Conservation (phyloP, 208 protist species). For the Wallacemonas sp. region DNA sequence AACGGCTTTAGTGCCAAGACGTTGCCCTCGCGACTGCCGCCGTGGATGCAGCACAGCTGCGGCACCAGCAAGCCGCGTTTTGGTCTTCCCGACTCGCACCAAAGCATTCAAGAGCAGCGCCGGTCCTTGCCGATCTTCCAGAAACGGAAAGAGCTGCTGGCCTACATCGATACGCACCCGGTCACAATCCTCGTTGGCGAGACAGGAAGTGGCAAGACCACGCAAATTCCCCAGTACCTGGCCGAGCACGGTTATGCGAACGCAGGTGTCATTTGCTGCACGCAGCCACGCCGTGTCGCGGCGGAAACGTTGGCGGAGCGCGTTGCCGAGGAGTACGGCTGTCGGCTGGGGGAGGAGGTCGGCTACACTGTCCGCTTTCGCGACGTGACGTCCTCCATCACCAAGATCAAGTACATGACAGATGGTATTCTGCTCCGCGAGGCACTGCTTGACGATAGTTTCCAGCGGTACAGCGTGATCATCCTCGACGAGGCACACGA, state of each 20-base stretch:
- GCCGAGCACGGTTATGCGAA: slow-evolving; percentile 88
- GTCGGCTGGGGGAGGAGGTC: slow-evolving; percentile 97
- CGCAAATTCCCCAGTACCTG: slow-evolving; percentile 95
- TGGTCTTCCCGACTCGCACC: slow-evolving; percentile 48
- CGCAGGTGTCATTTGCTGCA: slow-evolving; percentile 90
- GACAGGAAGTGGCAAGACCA: slow-evolving; percentile 98
- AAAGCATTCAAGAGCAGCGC: slow-evolving; percentile 81
- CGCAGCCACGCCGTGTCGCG: slow-evolving; percentile 99
- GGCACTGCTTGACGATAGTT: slow-evolving; percentile 94
- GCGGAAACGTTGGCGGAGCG: slow-evolving; percentile 98
- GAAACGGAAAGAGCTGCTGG: slow-evolving; percentile 90
- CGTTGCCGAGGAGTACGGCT: slow-evolving; percentile 98
- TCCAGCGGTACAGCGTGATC: slow-evolving; percentile 97
- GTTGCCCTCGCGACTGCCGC: slow-evolving; percentile 57
- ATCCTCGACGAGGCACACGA: slow-evolving; percentile 99
- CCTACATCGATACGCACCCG: slow-evolving; percentile 71
- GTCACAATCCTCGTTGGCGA: slow-evolving; percentile 94
- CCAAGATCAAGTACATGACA: slow-evolving; percentile 99
- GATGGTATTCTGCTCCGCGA: slow-evolving; percentile 99
- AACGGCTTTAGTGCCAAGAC: slow-evolving; percentile 54
- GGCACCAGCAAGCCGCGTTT: slow-evolving; percentile 63
- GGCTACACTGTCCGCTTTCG: slow-evolving; percentile 99
- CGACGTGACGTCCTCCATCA: slow-evolving; percentile 95
- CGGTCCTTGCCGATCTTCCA: slow-evolving; percentile 94
- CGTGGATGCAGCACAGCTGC: slow-evolving; percentile 85